Conservation (phyloP, 2,329 filamentous ascomycete species). For the Sporothrix pseudoabietina region DNA sequence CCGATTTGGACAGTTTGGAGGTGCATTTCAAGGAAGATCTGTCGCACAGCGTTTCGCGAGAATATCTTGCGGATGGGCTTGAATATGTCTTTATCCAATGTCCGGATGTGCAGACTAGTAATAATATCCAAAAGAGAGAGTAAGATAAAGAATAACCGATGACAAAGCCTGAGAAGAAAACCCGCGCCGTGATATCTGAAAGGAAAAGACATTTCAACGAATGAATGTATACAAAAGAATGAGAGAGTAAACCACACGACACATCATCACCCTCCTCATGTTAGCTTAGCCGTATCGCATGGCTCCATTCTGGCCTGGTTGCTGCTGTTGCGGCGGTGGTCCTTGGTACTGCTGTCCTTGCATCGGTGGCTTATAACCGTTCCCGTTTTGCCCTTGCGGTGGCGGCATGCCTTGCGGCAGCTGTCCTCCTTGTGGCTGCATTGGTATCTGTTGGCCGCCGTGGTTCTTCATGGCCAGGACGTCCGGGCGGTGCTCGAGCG, state of each 20-base stretch:
- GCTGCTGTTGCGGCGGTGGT: conserved; percentile 1
- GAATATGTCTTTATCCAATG: no score
- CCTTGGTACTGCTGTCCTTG: not conserved
- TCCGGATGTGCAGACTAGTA: not conserved
- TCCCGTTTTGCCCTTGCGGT: not conserved
- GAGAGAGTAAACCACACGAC: not conserved
- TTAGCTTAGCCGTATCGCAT: conserved; percentile 39
- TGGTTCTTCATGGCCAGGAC: conserved; percentile 53
- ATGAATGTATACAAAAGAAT: not conserved
- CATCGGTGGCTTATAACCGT: not conserved
- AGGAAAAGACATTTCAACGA: not conserved
- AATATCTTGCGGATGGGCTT: not conserved
- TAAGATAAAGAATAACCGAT: no score
- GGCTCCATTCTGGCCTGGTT: conserved; percentile 36
- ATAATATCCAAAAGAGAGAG: not conserved
- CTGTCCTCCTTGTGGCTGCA: conserved; percentile 39
- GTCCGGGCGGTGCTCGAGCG: conserved; percentile 59
- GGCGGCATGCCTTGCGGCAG: conserved; percentile 31
- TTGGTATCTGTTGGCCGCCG: conserved; percentile 44
- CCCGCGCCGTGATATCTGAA: conserved; percentile 15
- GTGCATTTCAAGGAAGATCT: not conserved
- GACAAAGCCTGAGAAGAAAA: not conserved
- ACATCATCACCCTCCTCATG: not conserved
- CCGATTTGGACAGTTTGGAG: not conserved
- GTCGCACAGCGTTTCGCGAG: not conserved